A percentile compares a stretch with the other conserved stretches of the same genome.
These are phyloP conservation scores for Cephalotrichum gorgonifer DNA, from an alignment of 2,329 filamentous ascomycete species.

Conservation along the genomic window DNA sequence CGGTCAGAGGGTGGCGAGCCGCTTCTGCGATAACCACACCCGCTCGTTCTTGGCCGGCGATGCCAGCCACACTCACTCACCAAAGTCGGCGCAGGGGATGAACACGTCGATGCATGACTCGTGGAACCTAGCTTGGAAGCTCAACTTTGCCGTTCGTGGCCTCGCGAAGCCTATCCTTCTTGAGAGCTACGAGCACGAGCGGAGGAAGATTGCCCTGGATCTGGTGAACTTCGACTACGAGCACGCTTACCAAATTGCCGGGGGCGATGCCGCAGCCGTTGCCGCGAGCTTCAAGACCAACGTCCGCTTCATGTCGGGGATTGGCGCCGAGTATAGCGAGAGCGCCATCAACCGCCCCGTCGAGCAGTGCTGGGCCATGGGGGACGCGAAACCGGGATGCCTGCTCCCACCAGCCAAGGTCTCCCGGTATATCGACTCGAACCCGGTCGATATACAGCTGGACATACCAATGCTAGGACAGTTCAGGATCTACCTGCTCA, in stretches of 20 bases:
- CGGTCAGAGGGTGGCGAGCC: slow-evolving; percentile 59
- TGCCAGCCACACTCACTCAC: slow-evolving; percentile 62
- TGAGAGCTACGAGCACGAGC: slow-evolving; percentile 51
- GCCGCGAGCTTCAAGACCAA: slow-evolving; percentile 62
- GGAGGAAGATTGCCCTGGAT: slow-evolving; percentile 50
- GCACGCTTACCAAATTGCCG: slow-evolving; percentile 47
- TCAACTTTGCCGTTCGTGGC: slow-evolving; percentile 42
- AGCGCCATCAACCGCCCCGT: slow-evolving; percentile 38
- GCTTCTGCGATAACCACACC: slow-evolving; percentile 51
- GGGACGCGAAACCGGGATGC: slow-evolving; percentile 41
- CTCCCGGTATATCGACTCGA: slow-evolving; percentile 66
- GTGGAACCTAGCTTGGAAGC: slow-evolving; percentile 48
- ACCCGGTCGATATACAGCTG: slow-evolving; percentile 66
- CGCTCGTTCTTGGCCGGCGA: slow-evolving; percentile 62
- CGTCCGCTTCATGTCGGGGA: slow-evolving; percentile 62
- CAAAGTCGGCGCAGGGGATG: slow-evolving; percentile 60
- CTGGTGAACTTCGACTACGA: slow-evolving; percentile 49
- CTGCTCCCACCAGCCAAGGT: slow-evolving; percentile 58
- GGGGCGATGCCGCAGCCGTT: slow-evolving; percentile 51
- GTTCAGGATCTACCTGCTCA: slow-evolving; percentile 65
- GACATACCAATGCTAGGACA: slow-evolving; percentile 71
- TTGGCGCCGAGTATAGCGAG: slow-evolving; percentile 51
- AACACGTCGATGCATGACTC: slow-evolving; percentile 53
- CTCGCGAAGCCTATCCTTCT: slow-evolving; percentile 44
- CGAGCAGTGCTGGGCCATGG: slow-evolving; percentile 28